Evolutionary conservation across 2,329 filamentous ascomycete species (phyloP).

Genomic region (Fusarium foetens): DNA sequence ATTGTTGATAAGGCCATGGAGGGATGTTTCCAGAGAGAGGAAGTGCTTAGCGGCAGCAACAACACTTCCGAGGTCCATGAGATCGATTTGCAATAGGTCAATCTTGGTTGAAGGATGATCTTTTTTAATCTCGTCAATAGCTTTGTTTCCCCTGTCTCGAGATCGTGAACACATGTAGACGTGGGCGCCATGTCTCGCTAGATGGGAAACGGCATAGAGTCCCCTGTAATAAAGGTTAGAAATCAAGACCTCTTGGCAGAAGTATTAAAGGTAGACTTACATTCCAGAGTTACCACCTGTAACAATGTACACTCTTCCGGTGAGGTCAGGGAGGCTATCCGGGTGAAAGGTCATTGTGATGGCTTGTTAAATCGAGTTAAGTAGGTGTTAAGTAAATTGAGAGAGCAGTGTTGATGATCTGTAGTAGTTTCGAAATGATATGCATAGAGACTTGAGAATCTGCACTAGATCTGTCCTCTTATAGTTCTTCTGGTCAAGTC

Average conservation of each 20-base stretch:
- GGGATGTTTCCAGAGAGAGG: neutral
- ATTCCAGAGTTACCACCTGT: constrained; percentile 28
- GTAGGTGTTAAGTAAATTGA: too few relatives aligned
- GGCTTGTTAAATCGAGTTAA: neutral
- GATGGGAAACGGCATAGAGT: constrained; percentile 19
- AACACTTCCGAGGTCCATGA: constrained; percentile 5
- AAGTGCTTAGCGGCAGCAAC: constrained; percentile 29
- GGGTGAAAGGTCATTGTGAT: constrained; percentile 22
- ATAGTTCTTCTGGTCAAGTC: neutral
- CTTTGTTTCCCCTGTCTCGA: neutral
- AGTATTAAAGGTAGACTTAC: neutral
- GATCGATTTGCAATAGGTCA: constrained; percentile 23
- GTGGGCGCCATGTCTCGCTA: constrained; percentile 28
- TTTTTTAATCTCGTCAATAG: constrained; percentile 11
- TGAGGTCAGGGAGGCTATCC: constrained; percentile 8
- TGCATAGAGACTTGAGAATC: too few relatives aligned
- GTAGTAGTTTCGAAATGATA: neutral
- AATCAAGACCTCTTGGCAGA: fast-evolving
- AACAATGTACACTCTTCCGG: constrained; percentile 18
- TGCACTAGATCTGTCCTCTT: neutral
- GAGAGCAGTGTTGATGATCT: neutral
- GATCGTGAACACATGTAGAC: constrained; percentile 30
- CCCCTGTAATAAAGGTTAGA: constrained; percentile 10
- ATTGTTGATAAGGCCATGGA: constrained; percentile 32
- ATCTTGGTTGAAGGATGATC: neutral